Evolutionary conservation across 345 rosid species (phyloP), one percentile per base, ranked within the genome.

Genomic region (Hypericum androsaemum): DNA sequence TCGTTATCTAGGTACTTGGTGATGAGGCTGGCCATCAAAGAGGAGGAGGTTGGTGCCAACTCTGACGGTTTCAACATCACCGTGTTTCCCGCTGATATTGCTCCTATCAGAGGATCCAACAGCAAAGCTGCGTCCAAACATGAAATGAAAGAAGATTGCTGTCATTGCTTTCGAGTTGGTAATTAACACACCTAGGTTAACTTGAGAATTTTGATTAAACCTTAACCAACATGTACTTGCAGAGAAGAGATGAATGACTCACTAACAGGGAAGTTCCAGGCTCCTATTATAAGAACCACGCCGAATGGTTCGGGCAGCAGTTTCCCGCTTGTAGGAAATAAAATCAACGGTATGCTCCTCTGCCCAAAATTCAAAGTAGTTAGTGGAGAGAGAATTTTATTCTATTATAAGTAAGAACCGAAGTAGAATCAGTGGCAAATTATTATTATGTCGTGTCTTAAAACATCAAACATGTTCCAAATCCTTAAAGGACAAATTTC

Each of bases 191-290:
- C 32, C 32, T 22, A 22, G 2, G 32, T 4, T 1, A 22, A 22
- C 32, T 22, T 4, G 32, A 22, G 32, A 22, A 22, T 22, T 1
- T 1, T 22, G 32, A 22, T n/a, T n/a, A n/a, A n/a, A n/a, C n/a
- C n/a, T 36, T 22, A 41, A 0, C 7, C 6, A 8, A 22, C 0
- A 10, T 8, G 12, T 39, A 8, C 5, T 15, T 11, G 10, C 6
- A 4, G 8, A 10, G 28, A 32, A 39, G 12, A 50, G 44, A 52
- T 39, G 63, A 45, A 5, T 51, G 11, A 74, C 87, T 80, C 64
- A 90, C 98, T 28, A 12, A 86, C 64, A 4, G 98, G 98, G 71
- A 84, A 86, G 63, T 90, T 89, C 98, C 98, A 90, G 43, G 94
- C 56, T 39, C 81, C 68, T 42, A 79, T 45, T 63, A 86, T 70